Evolutionary conservation across 2,329 filamentous ascomycete species (phyloP), one percentile per base, ranked within the genome.

Genomic region (Neoscytalidium dimidiatum): DNA sequence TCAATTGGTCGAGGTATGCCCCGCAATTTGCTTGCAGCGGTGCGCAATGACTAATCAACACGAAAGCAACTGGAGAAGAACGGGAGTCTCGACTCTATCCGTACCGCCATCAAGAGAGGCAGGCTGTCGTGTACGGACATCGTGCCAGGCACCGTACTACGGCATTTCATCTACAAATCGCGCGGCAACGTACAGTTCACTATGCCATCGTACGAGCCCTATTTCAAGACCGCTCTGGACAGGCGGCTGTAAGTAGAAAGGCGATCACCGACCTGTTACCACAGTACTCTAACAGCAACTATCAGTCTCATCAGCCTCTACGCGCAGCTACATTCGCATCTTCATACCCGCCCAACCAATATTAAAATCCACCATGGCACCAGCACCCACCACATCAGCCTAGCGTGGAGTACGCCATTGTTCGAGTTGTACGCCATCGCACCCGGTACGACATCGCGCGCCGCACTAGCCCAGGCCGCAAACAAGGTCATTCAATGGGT

Each of bases 351-450:
- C 71, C 89, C 94, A 70, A 88, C 92, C 1, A 90, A 94, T 68
- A 85, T 96, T 64, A 97, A 95, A 77, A 90, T 98, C 2, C 85
- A 96, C 67, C 92, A 98, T 75, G 88, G 86, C 68, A 88, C 86
- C 52, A 85, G 86, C n/a, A 90, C 92, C 56, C 86, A 68, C 14
- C 72, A 89, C 17, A 92, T 92, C 9, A 90, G 91, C 0, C 83
- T 99, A 35, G 94, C 92, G 2, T 99, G 95, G 95, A 86, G 91
- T 52, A 98, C 94, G 4, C 92, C 93, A 0, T 79, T 90, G 1
- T 98, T 98, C 73, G 95, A 99, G 76, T 87, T 99, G 67, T 99
- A 97, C 79, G 96, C 92, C 72, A 89, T 99, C n/a, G 92, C 94
- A 19, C 91, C 92, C 0, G 91, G 92, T 2, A 89, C 79, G 23